Percentiles rank a stretch among this genome's conserved stretches.
phyloP scores from a whole-genome alignment of 495 filamentous ascomycete genomes.

The Daldinia bambusicola region DNA sequence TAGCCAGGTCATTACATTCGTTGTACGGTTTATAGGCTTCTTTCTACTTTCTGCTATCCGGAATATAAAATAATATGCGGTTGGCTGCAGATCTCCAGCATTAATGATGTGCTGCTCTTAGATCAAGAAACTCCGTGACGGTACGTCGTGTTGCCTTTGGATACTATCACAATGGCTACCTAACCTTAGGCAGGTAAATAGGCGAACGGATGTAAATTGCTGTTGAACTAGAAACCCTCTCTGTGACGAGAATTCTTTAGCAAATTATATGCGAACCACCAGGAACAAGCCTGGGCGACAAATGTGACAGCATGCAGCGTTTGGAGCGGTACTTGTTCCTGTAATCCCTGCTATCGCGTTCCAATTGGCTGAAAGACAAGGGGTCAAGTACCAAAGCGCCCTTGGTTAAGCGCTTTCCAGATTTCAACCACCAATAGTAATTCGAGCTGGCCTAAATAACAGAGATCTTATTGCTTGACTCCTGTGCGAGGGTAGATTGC shows the following conservation, averaged over 20 bases:
- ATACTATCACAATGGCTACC: no score
- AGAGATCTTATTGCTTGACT: slow-evolving; percentile 37
- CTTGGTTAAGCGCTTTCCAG: slow-evolving; percentile 44
- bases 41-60: background rate
- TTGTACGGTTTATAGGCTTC: background rate
- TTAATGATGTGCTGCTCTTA: background rate
- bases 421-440: slow-evolving; percentile 37
- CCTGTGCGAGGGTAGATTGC: slow-evolving; percentile 24
- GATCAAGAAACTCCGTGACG: background rate
- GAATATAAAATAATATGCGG: background rate
- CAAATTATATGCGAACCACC: background rate
- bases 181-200: no score
- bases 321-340: slow-evolving; percentile 28
- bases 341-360: slow-evolving; percentile 26
- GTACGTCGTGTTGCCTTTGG: no score
- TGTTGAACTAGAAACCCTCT: background rate
- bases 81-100: background rate
- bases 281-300: slow-evolving; percentile 21
- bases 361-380: slow-evolving; percentile 43
- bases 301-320: slow-evolving; percentile 43
- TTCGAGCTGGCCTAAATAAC: slow-evolving; percentile 36
- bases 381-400: slow-evolving; percentile 38
- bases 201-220: background rate
- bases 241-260: background rate
- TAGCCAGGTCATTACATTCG: background rate